A percentile compares a stretch with the other conserved stretches of the same genome.
Evolutionary conservation across 345 rosid species (phyloP).

Genomic region (Arabis alpina): DNA sequence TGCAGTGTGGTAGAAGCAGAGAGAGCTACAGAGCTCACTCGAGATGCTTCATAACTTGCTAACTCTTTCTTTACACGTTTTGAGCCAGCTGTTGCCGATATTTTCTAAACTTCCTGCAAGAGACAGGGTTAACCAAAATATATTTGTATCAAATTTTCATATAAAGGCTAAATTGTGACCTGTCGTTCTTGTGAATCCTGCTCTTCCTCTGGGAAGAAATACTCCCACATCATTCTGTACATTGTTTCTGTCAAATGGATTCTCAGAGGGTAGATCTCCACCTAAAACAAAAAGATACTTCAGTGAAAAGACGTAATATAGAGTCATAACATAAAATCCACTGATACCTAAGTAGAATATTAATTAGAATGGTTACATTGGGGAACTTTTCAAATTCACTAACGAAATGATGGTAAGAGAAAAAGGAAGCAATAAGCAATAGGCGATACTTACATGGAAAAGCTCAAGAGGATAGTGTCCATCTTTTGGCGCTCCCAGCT

Average conservation of each 20-base stretch:
- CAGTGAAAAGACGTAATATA: background rate
- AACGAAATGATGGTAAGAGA: background rate
- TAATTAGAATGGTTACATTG: background rate
- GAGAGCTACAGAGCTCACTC: too few species aligned
- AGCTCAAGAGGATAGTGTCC: constrained; percentile 89
- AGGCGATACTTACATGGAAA: constrained; percentile 67
- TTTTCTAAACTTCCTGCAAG: constrained; percentile 92
- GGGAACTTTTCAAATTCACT: constrained; percentile 3
- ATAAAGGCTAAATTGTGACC: constrained; percentile 47
- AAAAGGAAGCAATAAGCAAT: background rate
- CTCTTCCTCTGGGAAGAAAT: constrained; percentile 95
- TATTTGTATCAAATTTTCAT: background rate
- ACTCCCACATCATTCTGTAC: constrained; percentile 98
- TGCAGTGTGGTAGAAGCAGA: too few species aligned
- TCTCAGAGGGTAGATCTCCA: constrained; percentile 93
- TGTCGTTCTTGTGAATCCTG: constrained; percentile 97
- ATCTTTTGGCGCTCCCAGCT: constrained; percentile 91
- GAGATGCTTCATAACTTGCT: too few species aligned
- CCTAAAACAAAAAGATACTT: constrained; percentile 50
- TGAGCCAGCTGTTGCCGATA: constrained; percentile 81
- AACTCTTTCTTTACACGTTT: constrained; percentile 85
- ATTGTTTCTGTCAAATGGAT: constrained; percentile 96
- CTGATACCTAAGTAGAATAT: background rate
- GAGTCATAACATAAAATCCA: constrained; percentile 15
- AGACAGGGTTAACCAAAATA: constrained; percentile 19